A percentile compares a stretch with the other conserved stretches of the same genome.
phyloP scores from a whole-genome alignment of 148 eudicot genomes.

The Oxyria digyna region DNA sequence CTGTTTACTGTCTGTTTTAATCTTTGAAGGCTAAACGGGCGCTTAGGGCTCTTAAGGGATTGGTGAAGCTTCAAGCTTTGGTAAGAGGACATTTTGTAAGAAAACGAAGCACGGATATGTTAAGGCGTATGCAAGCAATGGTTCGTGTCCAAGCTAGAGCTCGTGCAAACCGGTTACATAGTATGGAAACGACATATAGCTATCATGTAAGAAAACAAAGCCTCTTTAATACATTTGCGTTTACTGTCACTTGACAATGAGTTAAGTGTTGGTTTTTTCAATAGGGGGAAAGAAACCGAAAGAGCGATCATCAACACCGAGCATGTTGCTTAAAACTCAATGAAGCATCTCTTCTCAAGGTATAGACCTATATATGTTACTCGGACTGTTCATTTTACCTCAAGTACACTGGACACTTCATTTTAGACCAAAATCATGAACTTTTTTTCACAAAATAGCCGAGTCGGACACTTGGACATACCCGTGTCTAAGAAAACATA shows the following conservation, averaged over 20 bases:
- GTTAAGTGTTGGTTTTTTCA: no score
- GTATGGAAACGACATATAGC: constrained; percentile 26
- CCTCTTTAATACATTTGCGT: background rate
- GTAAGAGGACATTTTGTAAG: constrained; percentile 89
- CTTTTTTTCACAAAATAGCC: no score
- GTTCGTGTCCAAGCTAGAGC: constrained; percentile 84
- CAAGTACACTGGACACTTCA: no score
- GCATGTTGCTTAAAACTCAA: background rate
- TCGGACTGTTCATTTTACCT: no score
- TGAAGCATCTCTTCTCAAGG: constrained; percentile 7
- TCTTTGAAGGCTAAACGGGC: constrained; percentile 77
- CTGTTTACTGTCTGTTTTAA: background rate
- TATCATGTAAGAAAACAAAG: constrained; percentile 26
- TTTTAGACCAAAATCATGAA: no score
- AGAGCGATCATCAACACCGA: background rate
- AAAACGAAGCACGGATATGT: constrained; percentile 87
- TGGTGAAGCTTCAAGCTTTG: constrained; percentile 94
- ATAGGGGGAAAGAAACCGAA: background rate
- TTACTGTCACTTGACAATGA: no score
- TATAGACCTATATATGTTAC: no score
- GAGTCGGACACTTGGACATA: no score
- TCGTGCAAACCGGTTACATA: constrained; percentile 38
- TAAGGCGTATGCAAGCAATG: constrained; percentile 85
- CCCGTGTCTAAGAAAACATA: no score
- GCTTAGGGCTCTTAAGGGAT: constrained; percentile 72